Conservation (phyloP, 1,284 basidiomycete genomes). For the Abortiporus biennis region DNA sequence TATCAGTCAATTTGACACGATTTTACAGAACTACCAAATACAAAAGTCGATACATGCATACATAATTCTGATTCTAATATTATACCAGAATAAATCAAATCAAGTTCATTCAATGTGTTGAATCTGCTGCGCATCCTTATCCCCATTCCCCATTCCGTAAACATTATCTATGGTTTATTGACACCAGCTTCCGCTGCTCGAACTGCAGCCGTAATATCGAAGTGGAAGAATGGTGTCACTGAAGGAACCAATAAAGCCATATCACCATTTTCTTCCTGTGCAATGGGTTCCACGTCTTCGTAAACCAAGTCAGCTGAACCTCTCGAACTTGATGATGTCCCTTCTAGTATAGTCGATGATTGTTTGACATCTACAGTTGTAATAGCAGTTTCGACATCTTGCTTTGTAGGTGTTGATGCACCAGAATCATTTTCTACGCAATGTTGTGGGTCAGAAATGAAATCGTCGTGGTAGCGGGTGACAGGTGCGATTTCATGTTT, state of each 20-base stretch:
- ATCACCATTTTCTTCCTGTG: conserved; percentile 25
- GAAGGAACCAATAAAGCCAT: conserved; percentile 34
- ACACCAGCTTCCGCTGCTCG: conserved; percentile 53
- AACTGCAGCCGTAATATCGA: conserved; percentile 74
- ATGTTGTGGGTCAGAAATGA: conserved; percentile 17
- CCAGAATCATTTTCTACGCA: conserved; percentile 8
- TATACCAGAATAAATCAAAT: too few relatives aligned
- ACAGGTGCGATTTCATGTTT: conserved; percentile 71
- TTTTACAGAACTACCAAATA: neutral
- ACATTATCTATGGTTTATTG: conserved; percentile 9
- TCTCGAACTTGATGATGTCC: too few relatives aligned
- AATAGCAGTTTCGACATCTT: conserved; percentile 4
- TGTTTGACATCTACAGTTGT: conserved; percentile 20
- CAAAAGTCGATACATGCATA: neutral
- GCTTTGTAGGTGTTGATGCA: conserved; percentile 3
- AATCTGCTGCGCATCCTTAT: too few relatives aligned
- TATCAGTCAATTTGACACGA: too few relatives aligned
- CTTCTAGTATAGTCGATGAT: neutral
- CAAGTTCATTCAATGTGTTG: too few relatives aligned
- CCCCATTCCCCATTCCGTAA: too few relatives aligned
- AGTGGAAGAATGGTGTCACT: conserved; percentile 83
- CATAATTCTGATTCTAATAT: conserved; percentile 8
- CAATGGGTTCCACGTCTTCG: conserved; percentile 29
- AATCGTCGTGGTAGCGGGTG: conserved; percentile 46
- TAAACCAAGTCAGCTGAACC: conserved; percentile 17